These are phyloP conservation scores for Emergomyces africanus DNA, from an alignment of 2,329 filamentous ascomycete genomes.

Conservation along the genomic window DNA sequence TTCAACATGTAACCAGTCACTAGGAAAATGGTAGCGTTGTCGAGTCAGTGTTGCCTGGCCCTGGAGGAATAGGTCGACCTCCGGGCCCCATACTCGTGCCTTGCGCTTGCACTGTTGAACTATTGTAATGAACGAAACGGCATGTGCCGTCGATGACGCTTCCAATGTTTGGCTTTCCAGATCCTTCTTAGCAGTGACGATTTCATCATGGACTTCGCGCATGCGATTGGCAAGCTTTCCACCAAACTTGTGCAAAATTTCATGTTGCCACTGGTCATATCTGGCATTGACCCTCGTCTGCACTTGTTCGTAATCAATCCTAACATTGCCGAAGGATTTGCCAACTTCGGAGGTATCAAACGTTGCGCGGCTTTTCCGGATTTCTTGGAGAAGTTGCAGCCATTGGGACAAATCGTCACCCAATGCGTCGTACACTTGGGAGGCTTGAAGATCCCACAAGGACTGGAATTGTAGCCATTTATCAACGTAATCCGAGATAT, in stretches of 20 bases:
- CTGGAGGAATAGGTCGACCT: slow-evolving; percentile 91
- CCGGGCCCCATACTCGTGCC: slow-evolving; percentile 85
- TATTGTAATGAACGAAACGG: slow-evolving; percentile 95
- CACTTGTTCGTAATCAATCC: slow-evolving; percentile 96
- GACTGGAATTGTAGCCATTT: slow-evolving; percentile 99
- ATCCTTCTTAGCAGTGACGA: slow-evolving; percentile 79
- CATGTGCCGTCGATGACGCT: slow-evolving; percentile 88
- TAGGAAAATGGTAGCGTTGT: slow-evolving; percentile 85
- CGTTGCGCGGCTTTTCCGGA: slow-evolving; percentile 85
- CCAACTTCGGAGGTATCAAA: slow-evolving; percentile 96
- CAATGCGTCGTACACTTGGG: slow-evolving; percentile 84
- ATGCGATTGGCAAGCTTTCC: slow-evolving; percentile 77
- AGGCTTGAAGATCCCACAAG: slow-evolving; percentile 91
- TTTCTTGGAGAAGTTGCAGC: slow-evolving; percentile 93
- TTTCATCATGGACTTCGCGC: slow-evolving; percentile 81
- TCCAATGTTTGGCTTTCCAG: slow-evolving; percentile 87
- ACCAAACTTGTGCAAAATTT: slow-evolving; percentile 89
- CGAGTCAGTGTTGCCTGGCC: slow-evolving; percentile 84
- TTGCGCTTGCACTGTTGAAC: slow-evolving; percentile 94
- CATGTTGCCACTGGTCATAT: slow-evolving; percentile 99
- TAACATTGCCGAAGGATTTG: slow-evolving; percentile 83
- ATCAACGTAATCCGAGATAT: slow-evolving; percentile 77
- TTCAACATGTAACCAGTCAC: slow-evolving; percentile 89
- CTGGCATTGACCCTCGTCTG: slow-evolving; percentile 98
- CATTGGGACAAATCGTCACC: slow-evolving; percentile 85